phyloP scores from a whole-genome alignment of 129 eudicot species.

The Heracleum sosnowskyi region DNA sequence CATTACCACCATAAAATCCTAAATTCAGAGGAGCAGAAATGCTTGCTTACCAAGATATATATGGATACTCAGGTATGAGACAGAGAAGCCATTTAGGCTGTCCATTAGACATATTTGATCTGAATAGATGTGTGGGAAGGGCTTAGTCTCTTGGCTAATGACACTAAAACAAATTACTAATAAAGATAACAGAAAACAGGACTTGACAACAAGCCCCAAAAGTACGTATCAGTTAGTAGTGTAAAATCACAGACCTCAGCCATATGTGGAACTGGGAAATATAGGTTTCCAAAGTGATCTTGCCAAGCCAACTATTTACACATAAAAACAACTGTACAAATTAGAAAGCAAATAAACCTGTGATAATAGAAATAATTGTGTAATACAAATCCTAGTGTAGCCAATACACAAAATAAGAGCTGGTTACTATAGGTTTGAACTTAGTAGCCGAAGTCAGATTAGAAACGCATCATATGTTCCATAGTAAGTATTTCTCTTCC shows the following conservation, averaged over 20 bases:
- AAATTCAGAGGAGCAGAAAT: slow-evolving; percentile 6
- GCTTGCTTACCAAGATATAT: slow-evolving; percentile 64
- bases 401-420: neutral
- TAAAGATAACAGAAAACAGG: neutral
- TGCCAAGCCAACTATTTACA: slow-evolving; percentile 78
- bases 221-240: neutral
- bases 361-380: neutral
- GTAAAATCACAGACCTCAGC: slow-evolving; percentile 51
- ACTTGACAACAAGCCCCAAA: slow-evolving; percentile 10
- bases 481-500: neutral
- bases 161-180: neutral
- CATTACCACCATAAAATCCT: neutral
- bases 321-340: slow-evolving; percentile 8
- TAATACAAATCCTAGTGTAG: neutral
- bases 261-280: slow-evolving; percentile 95
- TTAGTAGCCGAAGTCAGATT: neutral
- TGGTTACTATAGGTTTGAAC: neutral
- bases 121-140: slow-evolving; percentile 26
- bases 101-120: slow-evolving; percentile 82
- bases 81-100: slow-evolving; percentile 93
- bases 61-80: slow-evolving; percentile 69
- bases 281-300: slow-evolving; percentile 86
- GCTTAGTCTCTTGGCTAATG: neutral
- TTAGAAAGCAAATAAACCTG: slow-evolving; percentile 9
- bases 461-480: neutral